Conservation (phyloP, 2,329 filamentous ascomycete genomes). For the Penicillium sp. region DNA sequence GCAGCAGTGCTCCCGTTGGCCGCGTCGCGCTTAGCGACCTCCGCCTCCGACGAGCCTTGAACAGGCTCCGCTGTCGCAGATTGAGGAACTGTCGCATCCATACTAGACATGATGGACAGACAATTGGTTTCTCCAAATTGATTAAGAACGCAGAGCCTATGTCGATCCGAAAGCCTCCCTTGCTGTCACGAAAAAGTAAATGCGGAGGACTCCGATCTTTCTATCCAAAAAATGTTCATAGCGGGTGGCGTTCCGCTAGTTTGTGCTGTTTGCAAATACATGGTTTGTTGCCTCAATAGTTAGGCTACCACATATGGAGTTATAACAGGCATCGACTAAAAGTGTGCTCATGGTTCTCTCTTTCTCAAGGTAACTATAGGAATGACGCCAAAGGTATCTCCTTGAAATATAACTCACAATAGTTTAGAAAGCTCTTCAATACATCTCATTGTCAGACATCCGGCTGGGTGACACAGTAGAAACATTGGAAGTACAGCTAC, state of each 20-base stretch:
- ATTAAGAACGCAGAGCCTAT: neutral
- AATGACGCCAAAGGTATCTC: too few species aligned
- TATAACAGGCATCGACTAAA: too few species aligned
- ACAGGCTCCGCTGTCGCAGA: conserved; percentile 10
- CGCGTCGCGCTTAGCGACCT: conserved; percentile 24
- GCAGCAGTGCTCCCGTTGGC: conserved; percentile 27
- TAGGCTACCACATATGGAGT: neutral
- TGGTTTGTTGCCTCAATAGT: neutral
- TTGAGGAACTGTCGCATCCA: conserved; percentile 6
- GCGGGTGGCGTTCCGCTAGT: conserved; percentile 18
- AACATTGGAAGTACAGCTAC: too few species aligned
- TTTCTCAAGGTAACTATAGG: too few species aligned
- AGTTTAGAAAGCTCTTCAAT: too few species aligned
- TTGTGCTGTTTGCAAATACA: conserved; percentile 27
- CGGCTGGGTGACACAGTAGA: too few species aligned
- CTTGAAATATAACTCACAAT: too few species aligned
- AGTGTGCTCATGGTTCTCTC: too few species aligned
- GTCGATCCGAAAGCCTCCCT: neutral
- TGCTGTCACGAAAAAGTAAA: neutral
- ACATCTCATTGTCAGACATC: too few species aligned
- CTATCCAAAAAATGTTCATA: conserved; percentile 21
- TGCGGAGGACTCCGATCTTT: conserved; percentile 11
- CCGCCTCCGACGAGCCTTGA: conserved; percentile 12
- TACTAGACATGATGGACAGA: conserved; percentile 6
- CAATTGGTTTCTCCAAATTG: neutral